Evolutionary conservation across 805 yeast genomes (phyloP).

Genomic region (Millerozyma miso): DNA sequence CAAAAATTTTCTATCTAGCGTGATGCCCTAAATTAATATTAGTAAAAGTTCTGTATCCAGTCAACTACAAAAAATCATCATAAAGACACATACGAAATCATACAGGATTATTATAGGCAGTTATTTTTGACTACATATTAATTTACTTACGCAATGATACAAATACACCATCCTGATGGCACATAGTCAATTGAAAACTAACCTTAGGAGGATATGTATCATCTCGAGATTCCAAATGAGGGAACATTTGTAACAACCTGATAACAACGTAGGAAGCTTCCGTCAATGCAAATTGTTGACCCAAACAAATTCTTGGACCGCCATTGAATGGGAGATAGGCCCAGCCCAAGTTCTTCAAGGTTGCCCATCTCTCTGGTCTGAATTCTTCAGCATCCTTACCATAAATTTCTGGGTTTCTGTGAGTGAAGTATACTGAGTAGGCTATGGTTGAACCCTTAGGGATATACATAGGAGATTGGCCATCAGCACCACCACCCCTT

Average conservation of each 20-base stretch:
- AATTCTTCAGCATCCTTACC: conserved; percentile 45
- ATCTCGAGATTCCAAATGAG: conserved; percentile 15
- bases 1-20: neutral
- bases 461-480: conserved; percentile 35
- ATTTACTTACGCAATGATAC: conserved; percentile 9
- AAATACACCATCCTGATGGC: conserved; percentile 20
- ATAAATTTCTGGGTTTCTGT: conserved; percentile 36
- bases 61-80: neutral
- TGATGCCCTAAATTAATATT: neutral
- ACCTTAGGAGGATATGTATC: conserved; percentile 27
- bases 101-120: no score
- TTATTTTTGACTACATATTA: no score
- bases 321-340: conserved; percentile 52
- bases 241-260: conserved; percentile 29
- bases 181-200: conserved; percentile 25
- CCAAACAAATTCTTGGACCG: conserved; percentile 55
- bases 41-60: neutral
- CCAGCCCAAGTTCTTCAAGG: conserved; percentile 38
- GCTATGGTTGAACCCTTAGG: conserved; percentile 42
- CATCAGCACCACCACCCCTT: conserved; percentile 34
- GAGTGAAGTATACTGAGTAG: conserved; percentile 41
- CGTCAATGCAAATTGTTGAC: conserved; percentile 54
- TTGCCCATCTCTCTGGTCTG: conserved; percentile 49
- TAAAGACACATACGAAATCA: no score
- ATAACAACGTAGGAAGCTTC: conserved; percentile 47